phyloP scores from a whole-genome alignment of 2,329 filamentous ascomycete genomes.

The Pseudocercospora crystallina region DNA sequence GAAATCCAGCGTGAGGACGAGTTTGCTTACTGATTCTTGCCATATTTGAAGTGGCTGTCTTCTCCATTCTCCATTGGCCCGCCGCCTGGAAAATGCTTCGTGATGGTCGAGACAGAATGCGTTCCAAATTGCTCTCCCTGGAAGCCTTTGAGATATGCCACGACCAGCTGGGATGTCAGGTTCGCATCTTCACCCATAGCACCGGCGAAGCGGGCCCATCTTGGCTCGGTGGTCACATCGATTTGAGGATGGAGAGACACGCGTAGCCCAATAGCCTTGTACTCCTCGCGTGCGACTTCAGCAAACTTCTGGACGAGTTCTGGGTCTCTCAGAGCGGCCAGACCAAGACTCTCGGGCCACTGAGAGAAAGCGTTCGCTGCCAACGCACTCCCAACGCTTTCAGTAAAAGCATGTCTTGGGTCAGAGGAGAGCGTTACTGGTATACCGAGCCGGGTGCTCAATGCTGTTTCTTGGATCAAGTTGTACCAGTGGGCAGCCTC shows the following conservation, averaged over 20 bases:
- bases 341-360: conserved; percentile 54
- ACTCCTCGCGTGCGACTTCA: conserved; percentile 52
- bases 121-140: conserved; percentile 47
- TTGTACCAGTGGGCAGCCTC: conserved; percentile 43
- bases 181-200: conserved; percentile 54
- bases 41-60: conserved; percentile 55
- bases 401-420: conserved; percentile 48
- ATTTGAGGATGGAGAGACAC: conserved; percentile 53
- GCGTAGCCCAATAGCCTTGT: conserved; percentile 45
- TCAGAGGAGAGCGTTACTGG: conserved; percentile 52
- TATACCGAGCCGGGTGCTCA: conserved; percentile 51
- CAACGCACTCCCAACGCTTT: conserved; percentile 46
- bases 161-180: conserved; percentile 28
- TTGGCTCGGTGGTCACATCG: conserved; percentile 53
- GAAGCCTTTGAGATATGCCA: conserved; percentile 51
- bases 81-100: conserved; percentile 56
- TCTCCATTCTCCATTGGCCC: conserved; percentile 52
- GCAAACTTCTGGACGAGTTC: conserved; percentile 49
- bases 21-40: conserved; percentile 44
- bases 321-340: conserved; percentile 50
- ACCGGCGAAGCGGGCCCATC: conserved; percentile 49
- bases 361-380: conserved; percentile 48
- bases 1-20: not conserved
- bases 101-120: conserved; percentile 49
- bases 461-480: conserved; percentile 42